Percentiles rank a stretch among this genome's conserved stretches.
phyloP scores from a whole-genome alignment of 176 grass and related monocot species.

The Olyra latifolia region DNA sequence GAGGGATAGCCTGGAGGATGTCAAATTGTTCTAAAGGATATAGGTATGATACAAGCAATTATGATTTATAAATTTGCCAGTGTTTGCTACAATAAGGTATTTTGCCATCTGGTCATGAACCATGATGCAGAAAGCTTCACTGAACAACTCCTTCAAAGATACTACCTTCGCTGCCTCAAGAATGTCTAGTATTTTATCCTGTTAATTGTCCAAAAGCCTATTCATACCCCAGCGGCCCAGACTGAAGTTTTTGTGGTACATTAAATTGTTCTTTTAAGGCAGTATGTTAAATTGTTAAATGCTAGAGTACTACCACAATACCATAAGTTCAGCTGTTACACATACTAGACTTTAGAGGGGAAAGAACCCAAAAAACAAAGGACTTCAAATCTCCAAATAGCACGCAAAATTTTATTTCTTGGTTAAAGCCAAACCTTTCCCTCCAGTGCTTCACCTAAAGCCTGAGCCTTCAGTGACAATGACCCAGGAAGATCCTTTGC shows the following conservation, averaged over 20 bases:
- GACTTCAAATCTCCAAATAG: conserved; percentile 5
- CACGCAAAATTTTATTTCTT: conserved; percentile 34
- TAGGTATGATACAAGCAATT: conserved; percentile 1
- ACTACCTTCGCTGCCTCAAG: conserved; percentile 4
- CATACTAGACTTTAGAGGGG: background rate
- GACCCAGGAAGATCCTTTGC: conserved; percentile 71
- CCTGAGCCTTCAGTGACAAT: conserved; percentile 68
- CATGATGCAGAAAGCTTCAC: conserved; percentile 20
- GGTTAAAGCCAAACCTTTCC: conserved; percentile 70
- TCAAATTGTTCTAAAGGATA: background rate
- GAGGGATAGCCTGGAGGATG: background rate
- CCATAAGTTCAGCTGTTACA: conserved; percentile 1
- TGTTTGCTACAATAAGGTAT: background rate
- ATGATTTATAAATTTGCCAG: background rate
- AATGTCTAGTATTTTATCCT: background rate
- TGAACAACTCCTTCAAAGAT: conserved; percentile 13
- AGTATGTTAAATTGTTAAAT: background rate
- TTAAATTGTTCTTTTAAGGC: background rate
- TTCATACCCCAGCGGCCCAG: background rate
- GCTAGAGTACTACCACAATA: background rate
- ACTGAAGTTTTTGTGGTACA: conserved; percentile 12
- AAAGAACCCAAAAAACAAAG: background rate
- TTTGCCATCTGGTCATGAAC: background rate
- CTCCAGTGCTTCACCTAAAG: conserved; percentile 74
- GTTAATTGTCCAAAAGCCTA: conserved; percentile 2